Base-by-base conservation (phyloP, 1,284 basidiomycete species). In the Moniliella sp. region DNA sequence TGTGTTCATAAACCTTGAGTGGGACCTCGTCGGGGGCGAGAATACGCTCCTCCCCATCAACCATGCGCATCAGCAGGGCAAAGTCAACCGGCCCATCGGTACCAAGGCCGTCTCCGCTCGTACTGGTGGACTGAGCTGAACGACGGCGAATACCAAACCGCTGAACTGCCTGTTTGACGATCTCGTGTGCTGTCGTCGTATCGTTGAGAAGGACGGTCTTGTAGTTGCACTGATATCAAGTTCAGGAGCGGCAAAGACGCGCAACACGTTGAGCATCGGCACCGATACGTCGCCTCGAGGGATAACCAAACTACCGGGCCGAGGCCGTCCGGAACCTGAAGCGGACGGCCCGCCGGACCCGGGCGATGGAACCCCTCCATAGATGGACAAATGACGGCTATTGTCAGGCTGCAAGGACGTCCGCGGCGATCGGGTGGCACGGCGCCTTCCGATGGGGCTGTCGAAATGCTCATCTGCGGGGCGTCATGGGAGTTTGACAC, bases 181-280 rank as follows among this genome's bases (percentile, higher is more conserved):
- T 72, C 36, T 93, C 86, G 0, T 67, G 63, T 0, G 80, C 72
- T 0, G 75, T 77, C 0, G 84, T 93, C 3, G 73, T 74, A 4
- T 77, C 67, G 52, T 86, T 93, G 40, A 94, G 70, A 13, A 94
- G 64, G 1, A 91, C 88, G 1, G 88, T 94, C 66, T 94, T 94
- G 70, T 94, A 97, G 84, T 91, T 2, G 83, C 80, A 45, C 93
- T 84, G 1, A 80, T 81, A 53, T 84, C 74, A 38, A 66, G 54
- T 12, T 62, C 53, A 40, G 78, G 74, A 5, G 86, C 88, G 0
- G 84, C 84, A 57, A 97, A 94, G 27, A 97, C 74, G 12, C 86
- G 76, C 32, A 94, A 73, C 38, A 97, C 86, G 48, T 78, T 91
- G 37, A 94, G 70, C 43, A 86, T 76, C 0, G 81, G 81, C 4